These are phyloP conservation scores for Pyrenula massariospora DNA, from an alignment of 495 filamentous ascomycete genomes.

Conservation along the genomic window DNA sequence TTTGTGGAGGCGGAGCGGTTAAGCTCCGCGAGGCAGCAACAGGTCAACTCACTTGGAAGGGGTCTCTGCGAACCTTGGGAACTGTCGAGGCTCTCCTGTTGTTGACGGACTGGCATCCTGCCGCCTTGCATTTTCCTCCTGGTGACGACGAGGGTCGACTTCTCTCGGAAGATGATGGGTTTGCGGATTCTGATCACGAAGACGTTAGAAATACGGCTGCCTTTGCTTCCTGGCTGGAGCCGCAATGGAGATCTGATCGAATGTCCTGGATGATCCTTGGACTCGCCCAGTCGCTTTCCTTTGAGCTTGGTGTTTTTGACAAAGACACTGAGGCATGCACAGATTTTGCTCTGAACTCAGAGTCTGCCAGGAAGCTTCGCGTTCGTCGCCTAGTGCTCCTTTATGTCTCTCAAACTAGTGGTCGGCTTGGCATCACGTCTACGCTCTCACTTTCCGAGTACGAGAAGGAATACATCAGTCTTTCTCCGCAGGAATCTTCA, in stretches of 20 bases:
- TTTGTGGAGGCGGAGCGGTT: conserved; percentile 55
- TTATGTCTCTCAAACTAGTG: conserved; percentile 82
- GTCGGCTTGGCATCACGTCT: conserved; percentile 83
- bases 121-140: conserved; percentile 89
- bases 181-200: conserved; percentile 24
- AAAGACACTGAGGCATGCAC: conserved; percentile 43
- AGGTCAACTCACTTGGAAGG: conserved; percentile 37
- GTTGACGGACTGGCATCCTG: conserved; percentile 92
- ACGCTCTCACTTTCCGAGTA: conserved; percentile 62
- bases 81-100: conserved; percentile 90
- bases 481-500: conserved; percentile 16
- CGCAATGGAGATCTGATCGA: conserved; percentile 88
- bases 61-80: conserved; percentile 76
- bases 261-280: conserved; percentile 99
- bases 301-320: conserved; percentile 92
- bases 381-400: conserved; percentile 78
- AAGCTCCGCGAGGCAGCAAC: conserved; percentile 22
- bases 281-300: conserved; percentile 76
- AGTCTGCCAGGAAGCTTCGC: conserved; percentile 65
- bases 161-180: conserved; percentile 36
- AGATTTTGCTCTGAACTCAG: conserved; percentile 43
- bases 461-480: conserved; percentile 4
- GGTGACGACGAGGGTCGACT: conserved; percentile 63
- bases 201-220: conserved; percentile 30
- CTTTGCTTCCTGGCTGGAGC: conserved; percentile 91